Percentiles rank a stretch among this genome's conserved stretches.
phyloP scores from a whole-genome alignment of 768 basidiomycete species.

The Trametes elegans region DNA sequence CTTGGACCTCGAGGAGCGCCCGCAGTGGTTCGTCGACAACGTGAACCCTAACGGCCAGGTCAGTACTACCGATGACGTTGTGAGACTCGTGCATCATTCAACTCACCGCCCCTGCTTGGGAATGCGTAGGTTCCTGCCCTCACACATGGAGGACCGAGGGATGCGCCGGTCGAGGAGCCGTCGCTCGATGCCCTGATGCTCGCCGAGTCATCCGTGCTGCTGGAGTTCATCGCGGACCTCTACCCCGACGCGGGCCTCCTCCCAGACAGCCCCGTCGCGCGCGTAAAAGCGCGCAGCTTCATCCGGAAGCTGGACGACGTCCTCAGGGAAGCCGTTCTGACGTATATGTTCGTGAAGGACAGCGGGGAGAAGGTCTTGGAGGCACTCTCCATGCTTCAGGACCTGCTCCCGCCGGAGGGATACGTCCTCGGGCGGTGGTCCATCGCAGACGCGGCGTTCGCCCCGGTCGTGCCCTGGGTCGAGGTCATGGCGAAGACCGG shows the following conservation, averaged over 20 bases:
- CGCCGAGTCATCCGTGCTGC: constrained; percentile 60
- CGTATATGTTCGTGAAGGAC: constrained; percentile 31
- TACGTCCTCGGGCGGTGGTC: constrained; percentile 48
- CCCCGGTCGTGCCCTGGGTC: constrained; percentile 55
- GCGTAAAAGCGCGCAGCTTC: constrained; percentile 62
- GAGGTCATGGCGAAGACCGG: constrained; percentile 43
- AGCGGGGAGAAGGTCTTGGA: constrained; percentile 42
- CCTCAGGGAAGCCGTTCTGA: constrained; percentile 38
- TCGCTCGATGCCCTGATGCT: constrained; percentile 58
- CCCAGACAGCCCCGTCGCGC: constrained; percentile 51
- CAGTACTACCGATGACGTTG: no score
- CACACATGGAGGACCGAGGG: constrained; percentile 39
- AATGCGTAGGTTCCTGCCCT: neutral
- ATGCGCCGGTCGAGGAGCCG: constrained; percentile 49
- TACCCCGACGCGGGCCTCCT: constrained; percentile 46
- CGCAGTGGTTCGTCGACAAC: neutral
- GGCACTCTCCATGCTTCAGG: constrained; percentile 48
- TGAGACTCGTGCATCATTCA: neutral
- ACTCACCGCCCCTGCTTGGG: neutral
- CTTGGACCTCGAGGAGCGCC: constrained; percentile 1
- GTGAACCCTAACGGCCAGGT: constrained; percentile 6
- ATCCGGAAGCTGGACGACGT: constrained; percentile 49
- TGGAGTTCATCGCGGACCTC: constrained; percentile 66
- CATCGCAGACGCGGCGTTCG: constrained; percentile 59
- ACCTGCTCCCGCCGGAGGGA: constrained; percentile 42